Percentiles rank a stretch among this genome's conserved stretches.
phyloP scores from a whole-genome alignment of 306 rosid genomes.

The Quercus ilex region DNA sequence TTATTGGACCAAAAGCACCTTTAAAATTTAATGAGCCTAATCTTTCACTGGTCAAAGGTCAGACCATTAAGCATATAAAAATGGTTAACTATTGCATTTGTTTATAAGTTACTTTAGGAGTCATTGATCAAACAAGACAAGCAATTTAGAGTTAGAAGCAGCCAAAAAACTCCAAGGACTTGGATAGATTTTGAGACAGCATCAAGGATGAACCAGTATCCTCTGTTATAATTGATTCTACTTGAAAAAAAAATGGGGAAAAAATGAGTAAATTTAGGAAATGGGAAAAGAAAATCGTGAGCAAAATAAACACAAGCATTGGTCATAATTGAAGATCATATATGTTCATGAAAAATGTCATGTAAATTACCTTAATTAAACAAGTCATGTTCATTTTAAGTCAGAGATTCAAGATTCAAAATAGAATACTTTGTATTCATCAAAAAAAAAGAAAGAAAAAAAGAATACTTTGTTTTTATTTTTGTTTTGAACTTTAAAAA shows the following conservation, averaged over 20 bases:
- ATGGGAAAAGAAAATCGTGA: neutral
- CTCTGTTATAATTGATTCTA: neutral
- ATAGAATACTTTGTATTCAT: neutral
- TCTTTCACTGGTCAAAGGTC: no score
- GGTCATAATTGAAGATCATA: neutral
- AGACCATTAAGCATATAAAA: neutral
- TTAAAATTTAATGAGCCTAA: neutral
- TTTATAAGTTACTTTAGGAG: neutral
- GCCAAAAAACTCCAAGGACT: neutral
- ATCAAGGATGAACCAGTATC: neutral
- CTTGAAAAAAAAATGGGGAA: neutral
- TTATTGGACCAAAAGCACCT: neutral
- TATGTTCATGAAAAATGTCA: neutral
- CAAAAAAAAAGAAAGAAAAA: neutral
- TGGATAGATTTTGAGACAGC: neutral
- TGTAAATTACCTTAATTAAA: neutral
- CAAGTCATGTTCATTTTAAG: neutral
- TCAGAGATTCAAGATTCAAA: neutral
- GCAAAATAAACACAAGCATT: neutral
- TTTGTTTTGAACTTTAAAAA: neutral
- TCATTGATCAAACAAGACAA: neutral
- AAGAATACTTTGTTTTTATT: neutral
- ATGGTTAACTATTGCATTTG: neutral
- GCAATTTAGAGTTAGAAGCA: neutral
- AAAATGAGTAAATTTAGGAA: neutral